A percentile compares a stretch with the other conserved stretches of the same genome.
phyloP scores from a whole-genome alignment of 768 basidiomycete genomes.

The Imleria badia region DNA sequence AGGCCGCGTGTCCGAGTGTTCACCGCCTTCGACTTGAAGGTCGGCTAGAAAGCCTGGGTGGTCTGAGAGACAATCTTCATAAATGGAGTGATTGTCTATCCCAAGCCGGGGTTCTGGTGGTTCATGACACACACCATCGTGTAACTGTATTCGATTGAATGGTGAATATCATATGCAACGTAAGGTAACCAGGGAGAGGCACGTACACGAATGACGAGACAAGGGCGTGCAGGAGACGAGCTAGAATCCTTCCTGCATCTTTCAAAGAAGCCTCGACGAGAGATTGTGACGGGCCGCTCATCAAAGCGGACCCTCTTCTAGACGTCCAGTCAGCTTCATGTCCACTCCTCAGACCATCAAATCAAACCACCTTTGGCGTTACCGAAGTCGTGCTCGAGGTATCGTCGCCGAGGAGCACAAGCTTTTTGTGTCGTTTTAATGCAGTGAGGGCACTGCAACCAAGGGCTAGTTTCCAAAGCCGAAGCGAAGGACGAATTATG shows the following conservation, averaged over 20 bases:
- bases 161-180: neutral
- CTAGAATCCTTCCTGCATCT: slow-evolving; percentile 8
- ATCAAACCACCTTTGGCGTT: slow-evolving; percentile 18
- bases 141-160: slow-evolving; percentile 17
- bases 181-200: neutral
- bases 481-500: slow-evolving; percentile 24
- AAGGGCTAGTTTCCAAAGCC: slow-evolving; percentile 20
- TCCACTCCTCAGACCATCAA: neutral
- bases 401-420: slow-evolving; percentile 1
- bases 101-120: neutral
- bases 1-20: slow-evolving; percentile 4
- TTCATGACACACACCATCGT: neutral
- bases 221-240: slow-evolving; percentile 26
- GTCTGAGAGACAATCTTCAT: slow-evolving; percentile 30
- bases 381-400: slow-evolving; percentile 7
- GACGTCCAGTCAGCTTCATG: neutral
- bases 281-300: slow-evolving; percentile 26
- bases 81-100: slow-evolving; percentile 23
- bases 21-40: slow-evolving; percentile 14
- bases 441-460: slow-evolving; percentile 1
- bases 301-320: slow-evolving; percentile 29
- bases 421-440: slow-evolving; percentile 11
- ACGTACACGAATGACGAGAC: slow-evolving; percentile 28
- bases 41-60: slow-evolving; percentile 19
- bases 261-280: slow-evolving; percentile 18